These are phyloP conservation scores for Kodamaea hsintzibuensis DNA, from an alignment of 805 yeast genomes.

Conservation along the genomic window DNA sequence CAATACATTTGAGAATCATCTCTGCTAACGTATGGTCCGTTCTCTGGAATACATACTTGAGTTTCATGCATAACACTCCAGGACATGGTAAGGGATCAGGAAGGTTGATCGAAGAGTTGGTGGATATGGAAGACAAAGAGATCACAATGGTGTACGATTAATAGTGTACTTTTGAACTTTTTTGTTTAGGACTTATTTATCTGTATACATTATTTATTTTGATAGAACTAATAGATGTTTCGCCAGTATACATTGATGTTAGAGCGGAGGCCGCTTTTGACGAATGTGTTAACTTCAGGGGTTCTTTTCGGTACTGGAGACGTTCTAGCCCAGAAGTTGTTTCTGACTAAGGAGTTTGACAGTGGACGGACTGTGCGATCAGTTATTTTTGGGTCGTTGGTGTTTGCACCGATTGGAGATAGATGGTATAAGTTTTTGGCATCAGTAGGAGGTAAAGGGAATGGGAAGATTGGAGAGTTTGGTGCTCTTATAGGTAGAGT, in stretches of 20 bases:
- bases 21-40: constrained; percentile 40
- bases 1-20: constrained; percentile 40
- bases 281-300: constrained; percentile 53
- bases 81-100: constrained; percentile 42
- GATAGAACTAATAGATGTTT: not conserved
- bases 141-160: constrained; percentile 33
- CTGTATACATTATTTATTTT: not conserved
- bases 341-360: constrained; percentile 48
- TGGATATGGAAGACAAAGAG: constrained; percentile 40
- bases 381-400: constrained; percentile 63
- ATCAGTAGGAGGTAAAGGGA: not conserved
- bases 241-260: constrained; percentile 2
- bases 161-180: too few relatives aligned
- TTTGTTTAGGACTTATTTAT: not conserved
- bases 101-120: constrained; percentile 36
- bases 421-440: constrained; percentile 62
- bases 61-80: constrained; percentile 49
- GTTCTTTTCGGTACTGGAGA: constrained; percentile 75
- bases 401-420: constrained; percentile 76
- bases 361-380: constrained; percentile 60
- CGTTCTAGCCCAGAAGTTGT: constrained; percentile 61
- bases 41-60: constrained; percentile 45
- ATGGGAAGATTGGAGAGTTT: not conserved
- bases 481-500: constrained; percentile 42
- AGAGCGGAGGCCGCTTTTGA: constrained; percentile 14